A percentile compares a stretch with the other conserved stretches of the same genome.
Evolutionary conservation across 2,329 filamentous ascomycete species (phyloP).

Genomic region (Nigrograna mackinnonii): DNA sequence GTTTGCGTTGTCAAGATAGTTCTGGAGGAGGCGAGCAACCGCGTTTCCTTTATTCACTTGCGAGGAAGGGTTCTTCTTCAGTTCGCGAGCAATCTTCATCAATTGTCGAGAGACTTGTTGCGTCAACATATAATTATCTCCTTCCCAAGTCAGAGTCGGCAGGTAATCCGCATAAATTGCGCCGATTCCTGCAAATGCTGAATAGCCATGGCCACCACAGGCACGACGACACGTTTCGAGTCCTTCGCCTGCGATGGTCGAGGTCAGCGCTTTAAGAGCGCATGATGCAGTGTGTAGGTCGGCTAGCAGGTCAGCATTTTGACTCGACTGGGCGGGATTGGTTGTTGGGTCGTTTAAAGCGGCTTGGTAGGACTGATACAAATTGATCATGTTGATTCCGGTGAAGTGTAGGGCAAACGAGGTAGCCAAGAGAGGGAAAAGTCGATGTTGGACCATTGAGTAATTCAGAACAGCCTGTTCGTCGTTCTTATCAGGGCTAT

Average conservation of each 20-base stretch:
- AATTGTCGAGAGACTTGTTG: constrained; percentile 77
- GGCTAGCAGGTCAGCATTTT: constrained; percentile 68
- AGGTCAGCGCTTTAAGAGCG: constrained; percentile 73
- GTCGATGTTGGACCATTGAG: constrained; percentile 76
- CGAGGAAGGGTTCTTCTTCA: not conserved
- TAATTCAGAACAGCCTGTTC: constrained; percentile 81
- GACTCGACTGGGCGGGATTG: constrained; percentile 35
- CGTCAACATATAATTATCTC: constrained; percentile 82
- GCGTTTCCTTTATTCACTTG: constrained; percentile 60
- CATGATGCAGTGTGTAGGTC: constrained; percentile 78
- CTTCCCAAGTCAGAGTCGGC: constrained; percentile 73
- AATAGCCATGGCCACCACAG: constrained; percentile 78
- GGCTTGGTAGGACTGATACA: constrained; percentile 74
- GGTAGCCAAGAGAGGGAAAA: constrained; percentile 72
- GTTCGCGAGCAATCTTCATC: constrained; percentile 39
- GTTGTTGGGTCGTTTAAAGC: constrained; percentile 58
- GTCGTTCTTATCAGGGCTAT: constrained; percentile 61
- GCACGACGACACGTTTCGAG: constrained; percentile 75
- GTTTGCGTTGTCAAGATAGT: constrained; percentile 67
- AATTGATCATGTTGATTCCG: constrained; percentile 72
- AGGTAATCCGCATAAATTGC: constrained; percentile 76
- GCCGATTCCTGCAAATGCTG: constrained; percentile 65
- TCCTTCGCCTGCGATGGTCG: constrained; percentile 73
- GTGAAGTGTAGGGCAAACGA: constrained; percentile 80
- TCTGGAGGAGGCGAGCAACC: constrained; percentile 67